Percentiles rank a stretch among this genome's conserved stretches.
These are phyloP conservation scores for Chenopodium suecicum DNA, from an alignment of 148 eudicot genomes.

Conservation along the genomic window DNA sequence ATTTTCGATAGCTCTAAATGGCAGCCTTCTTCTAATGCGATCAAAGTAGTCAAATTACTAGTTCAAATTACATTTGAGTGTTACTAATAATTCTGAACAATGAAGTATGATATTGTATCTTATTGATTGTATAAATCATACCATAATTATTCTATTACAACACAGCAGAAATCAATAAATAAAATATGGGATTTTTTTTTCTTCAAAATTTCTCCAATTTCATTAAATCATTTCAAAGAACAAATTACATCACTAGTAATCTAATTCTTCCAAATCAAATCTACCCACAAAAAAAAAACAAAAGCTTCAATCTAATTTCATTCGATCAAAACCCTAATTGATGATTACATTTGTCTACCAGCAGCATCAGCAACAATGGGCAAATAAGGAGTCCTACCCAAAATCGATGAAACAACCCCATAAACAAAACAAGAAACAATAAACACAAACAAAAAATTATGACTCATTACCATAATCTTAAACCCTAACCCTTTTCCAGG, in stretches of 20 bases:
- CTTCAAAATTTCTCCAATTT: neutral
- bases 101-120: no score
- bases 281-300: neutral
- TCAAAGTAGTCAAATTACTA: no score
- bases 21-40: neutral
- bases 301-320: neutral
- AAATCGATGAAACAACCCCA: constrained; percentile 45
- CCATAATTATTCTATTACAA: neutral
- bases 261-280: neutral
- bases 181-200: neutral
- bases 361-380: constrained; percentile 96
- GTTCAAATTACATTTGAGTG: no score
- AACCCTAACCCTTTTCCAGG: constrained; percentile 71
- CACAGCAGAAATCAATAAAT: neutral
- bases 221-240: neutral
- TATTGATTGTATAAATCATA: no score
- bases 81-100: neutral
- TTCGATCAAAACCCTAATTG: neutral
- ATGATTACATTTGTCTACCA: constrained; percentile 54
- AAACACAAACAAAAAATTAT: constrained; percentile 58
- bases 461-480: constrained; percentile 55
- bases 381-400: constrained; percentile 85
- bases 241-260: neutral
- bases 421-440: constrained; percentile 60
- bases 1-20: neutral